These are phyloP conservation scores for Taxawa tesnikishii DNA, from an alignment of 2,329 filamentous ascomycete species.

Conservation along the genomic window DNA sequence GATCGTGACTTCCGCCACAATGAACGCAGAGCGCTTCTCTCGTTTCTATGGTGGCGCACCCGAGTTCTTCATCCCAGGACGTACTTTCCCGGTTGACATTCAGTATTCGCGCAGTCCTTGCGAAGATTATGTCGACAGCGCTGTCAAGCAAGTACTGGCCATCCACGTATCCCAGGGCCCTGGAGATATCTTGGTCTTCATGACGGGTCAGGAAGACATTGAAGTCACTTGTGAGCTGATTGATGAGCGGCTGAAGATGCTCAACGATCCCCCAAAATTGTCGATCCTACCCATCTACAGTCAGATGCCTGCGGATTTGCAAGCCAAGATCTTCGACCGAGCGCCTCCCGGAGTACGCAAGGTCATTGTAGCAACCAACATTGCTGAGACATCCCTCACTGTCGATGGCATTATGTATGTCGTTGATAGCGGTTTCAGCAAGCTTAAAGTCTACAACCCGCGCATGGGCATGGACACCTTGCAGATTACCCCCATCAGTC, in stretches of 20 bases:
- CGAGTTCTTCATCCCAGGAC: constrained; percentile 89
- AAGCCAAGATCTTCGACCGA: constrained; percentile 93
- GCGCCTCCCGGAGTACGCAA: constrained; percentile 86
- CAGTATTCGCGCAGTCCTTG: constrained; percentile 91
- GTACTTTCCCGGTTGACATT: constrained; percentile 94
- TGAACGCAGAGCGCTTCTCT: constrained; percentile 95
- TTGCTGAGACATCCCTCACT: constrained; percentile 93
- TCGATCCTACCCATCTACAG: constrained; percentile 96
- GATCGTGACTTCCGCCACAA: constrained; percentile 95
- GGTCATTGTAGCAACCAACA: constrained; percentile 96
- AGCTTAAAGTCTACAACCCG: constrained; percentile 97
- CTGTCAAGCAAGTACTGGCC: constrained; percentile 87
- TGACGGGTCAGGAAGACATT: constrained; percentile 98
- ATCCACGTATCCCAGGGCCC: constrained; percentile 91
- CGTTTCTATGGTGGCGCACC: constrained; percentile 93
- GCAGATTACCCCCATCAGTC: constrained; percentile 93
- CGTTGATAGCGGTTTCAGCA: constrained; percentile 90
- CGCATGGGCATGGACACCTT: constrained; percentile 99
- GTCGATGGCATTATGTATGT: constrained; percentile 99
- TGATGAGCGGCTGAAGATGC: constrained; percentile 70
- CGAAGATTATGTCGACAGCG: constrained; percentile 94
- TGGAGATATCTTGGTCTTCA: constrained; percentile 95
- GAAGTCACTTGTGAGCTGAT: constrained; percentile 92
- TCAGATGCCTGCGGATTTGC: constrained; percentile 96
- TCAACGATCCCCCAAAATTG: constrained; percentile 90